Conservation (phyloP, 768 basidiomycete genomes). For the Lactarius pseudohatsudake region DNA sequence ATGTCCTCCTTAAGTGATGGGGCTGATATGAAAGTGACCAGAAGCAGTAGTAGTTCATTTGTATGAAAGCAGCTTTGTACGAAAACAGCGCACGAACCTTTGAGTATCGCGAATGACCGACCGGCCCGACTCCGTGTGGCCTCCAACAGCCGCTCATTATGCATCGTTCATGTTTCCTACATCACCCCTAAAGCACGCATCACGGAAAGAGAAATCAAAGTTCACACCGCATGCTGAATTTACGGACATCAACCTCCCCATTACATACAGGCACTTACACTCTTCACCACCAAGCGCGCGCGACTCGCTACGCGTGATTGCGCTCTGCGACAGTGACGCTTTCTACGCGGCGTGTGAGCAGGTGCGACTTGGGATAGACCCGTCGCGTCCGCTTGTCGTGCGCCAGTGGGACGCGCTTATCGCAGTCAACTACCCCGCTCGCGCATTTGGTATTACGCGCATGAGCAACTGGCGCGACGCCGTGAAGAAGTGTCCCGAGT, state of each 20-base stretch:
- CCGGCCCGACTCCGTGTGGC: not conserved
- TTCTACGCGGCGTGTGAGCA: conserved; percentile 87
- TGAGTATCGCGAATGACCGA: not conserved
- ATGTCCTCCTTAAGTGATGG: conserved; percentile 14
- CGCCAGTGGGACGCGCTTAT: conserved; percentile 88
- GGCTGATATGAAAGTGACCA: not conserved
- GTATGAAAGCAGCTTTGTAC: not conserved
- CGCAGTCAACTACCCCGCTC: conserved; percentile 94
- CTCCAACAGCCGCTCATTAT: not conserved
- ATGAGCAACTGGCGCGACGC: conserved; percentile 85
- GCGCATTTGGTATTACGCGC: conserved; percentile 90
- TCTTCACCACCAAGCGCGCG: conserved; percentile 64
- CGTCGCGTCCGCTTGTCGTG: conserved; percentile 70
- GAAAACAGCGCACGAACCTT: not conserved
- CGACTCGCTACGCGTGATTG: conserved; percentile 81
- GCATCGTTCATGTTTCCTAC: conserved; percentile 13
- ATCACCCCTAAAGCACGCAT: conserved; percentile 20
- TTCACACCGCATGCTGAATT: conserved; percentile 40
- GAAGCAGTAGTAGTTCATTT: not conserved
- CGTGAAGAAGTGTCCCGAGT: conserved; percentile 78
- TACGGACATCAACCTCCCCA: conserved; percentile 59
- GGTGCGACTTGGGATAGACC: conserved; percentile 66
- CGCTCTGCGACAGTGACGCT: conserved; percentile 89
- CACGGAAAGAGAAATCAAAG: conserved; percentile 19
- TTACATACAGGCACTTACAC: conserved; percentile 79